Evolutionary conservation across 2,329 filamentous ascomycete genomes (phyloP).

Genomic region (Fusarium solani-melongenae): DNA sequence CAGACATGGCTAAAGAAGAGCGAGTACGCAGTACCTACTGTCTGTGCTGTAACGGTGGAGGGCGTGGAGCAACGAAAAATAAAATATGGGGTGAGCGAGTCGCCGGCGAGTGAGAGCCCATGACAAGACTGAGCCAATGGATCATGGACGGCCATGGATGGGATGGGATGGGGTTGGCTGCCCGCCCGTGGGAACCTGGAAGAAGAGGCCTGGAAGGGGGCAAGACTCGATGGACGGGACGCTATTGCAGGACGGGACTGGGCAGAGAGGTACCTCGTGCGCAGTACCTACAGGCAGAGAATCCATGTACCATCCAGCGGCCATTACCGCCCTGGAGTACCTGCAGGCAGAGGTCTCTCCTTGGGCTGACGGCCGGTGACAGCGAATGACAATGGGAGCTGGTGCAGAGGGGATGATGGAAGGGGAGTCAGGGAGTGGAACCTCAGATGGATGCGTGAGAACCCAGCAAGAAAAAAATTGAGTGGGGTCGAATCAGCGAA

Average conservation of each 20-base stretch:
- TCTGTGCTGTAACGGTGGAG: not conserved
- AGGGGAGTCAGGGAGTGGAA: conserved; percentile 20
- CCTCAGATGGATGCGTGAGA: conserved; percentile 26
- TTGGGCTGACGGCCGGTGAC: conserved; percentile 1
- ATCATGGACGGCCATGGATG: conserved; percentile 10
- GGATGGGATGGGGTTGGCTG: conserved; percentile 2
- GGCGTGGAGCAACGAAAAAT: conserved; percentile 22
- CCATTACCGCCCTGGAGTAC: conserved; percentile 13
- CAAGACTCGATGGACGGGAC: not conserved
- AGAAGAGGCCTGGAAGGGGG: conserved; percentile 5
- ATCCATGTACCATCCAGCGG: not conserved
- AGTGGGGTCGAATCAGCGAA: conserved; percentile 27
- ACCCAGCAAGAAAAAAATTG: conserved; percentile 21
- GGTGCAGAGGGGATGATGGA: conserved; percentile 4
- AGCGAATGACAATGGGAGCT: conserved; percentile 27
- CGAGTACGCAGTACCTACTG: not conserved
- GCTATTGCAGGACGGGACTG: not conserved
- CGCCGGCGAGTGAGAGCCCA: conserved; percentile 17
- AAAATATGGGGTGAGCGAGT: conserved; percentile 24
- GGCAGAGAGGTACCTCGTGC: not conserved
- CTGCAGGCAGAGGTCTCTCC: conserved; percentile 7
- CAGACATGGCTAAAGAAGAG: not conserved
- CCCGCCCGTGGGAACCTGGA: not conserved
- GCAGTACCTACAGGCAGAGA: not conserved
- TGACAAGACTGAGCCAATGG: conserved; percentile 11